These are phyloP conservation scores for Phellopilus nigrolimitatus DNA, from an alignment of 1,284 basidiomycete genomes.

Conservation along the genomic window DNA sequence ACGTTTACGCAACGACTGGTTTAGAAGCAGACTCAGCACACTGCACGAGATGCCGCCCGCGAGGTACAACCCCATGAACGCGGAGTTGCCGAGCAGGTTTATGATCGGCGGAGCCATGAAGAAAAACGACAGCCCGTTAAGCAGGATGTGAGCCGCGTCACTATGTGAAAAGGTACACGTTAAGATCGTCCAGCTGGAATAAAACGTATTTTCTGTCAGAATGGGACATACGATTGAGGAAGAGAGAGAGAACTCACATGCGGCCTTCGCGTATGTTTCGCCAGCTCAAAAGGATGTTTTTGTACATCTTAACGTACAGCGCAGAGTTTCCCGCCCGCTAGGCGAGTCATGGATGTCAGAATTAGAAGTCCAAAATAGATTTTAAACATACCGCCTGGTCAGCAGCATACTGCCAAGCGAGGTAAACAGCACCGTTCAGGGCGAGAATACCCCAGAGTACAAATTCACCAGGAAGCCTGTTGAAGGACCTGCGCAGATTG, in stretches of 20 bases:
- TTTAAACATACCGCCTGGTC: conserved; percentile 34
- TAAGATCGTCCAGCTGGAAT: conserved; percentile 71
- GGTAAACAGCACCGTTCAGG: conserved; percentile 41
- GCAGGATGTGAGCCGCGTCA: conserved; percentile 56
- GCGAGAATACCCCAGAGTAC: conserved; percentile 44
- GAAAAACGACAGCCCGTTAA: conserved; percentile 79
- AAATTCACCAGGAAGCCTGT: conserved; percentile 33
- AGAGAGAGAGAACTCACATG: conserved; percentile 44
- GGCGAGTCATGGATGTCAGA: neutral
- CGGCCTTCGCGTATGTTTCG: conserved; percentile 65
- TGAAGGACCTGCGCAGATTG: conserved; percentile 29
- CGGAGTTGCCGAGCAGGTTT: conserved; percentile 60
- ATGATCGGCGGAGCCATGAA: conserved; percentile 75
- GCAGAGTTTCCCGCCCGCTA: conserved; percentile 48
- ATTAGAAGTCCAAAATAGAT: neutral
- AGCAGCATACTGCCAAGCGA: conserved; percentile 37
- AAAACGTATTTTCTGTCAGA: neutral
- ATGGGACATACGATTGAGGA: conserved; percentile 7
- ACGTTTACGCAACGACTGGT: conserved; percentile 38
- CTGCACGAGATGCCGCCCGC: conserved; percentile 65
- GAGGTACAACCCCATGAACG: conserved; percentile 76
- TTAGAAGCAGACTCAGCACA: conserved; percentile 56
- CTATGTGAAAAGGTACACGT: conserved; percentile 75
- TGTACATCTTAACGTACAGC: conserved; percentile 51
- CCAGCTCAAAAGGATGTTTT: conserved; percentile 67